These are phyloP conservation scores for Ceratorhiza oryzae-sativae DNA, from an alignment of 1,284 basidiomycete species.

Conservation along the genomic window DNA sequence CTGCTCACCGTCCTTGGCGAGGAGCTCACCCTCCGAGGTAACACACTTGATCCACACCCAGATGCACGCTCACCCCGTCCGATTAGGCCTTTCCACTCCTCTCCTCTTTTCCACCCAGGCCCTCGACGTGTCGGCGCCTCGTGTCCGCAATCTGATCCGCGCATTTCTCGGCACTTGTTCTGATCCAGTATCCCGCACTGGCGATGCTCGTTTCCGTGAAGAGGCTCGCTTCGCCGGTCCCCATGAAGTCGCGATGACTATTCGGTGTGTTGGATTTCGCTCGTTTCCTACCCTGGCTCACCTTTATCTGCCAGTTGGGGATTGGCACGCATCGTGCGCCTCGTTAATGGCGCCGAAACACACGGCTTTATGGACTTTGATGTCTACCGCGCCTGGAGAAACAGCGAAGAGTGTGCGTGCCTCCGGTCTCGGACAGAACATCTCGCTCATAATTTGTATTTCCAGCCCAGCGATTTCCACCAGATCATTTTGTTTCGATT, in stretches of 20 bases:
- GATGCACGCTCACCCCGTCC: background rate
- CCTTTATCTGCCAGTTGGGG: slow-evolving; percentile 75
- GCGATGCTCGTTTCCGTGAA: slow-evolving; percentile 70
- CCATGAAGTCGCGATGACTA: slow-evolving; percentile 79
- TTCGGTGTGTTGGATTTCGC: slow-evolving; percentile 15
- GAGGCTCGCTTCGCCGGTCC: slow-evolving; percentile 83
- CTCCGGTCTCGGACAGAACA: slow-evolving; percentile 36
- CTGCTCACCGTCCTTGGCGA: slow-evolving; percentile 74
- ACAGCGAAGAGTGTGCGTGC: slow-evolving; percentile 73
- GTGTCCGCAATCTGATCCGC: slow-evolving; percentile 75
- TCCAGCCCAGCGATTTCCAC: slow-evolving; percentile 41
- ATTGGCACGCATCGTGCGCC: slow-evolving; percentile 71
- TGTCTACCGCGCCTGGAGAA: slow-evolving; percentile 76
- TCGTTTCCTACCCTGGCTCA: background rate
- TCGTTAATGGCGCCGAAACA: slow-evolving; percentile 68
- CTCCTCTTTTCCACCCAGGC: slow-evolving; percentile 88
- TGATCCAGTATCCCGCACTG: slow-evolving; percentile 56
- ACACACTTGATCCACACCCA: slow-evolving; percentile 29
- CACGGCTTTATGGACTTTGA: slow-evolving; percentile 81
- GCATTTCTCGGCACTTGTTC: slow-evolving; percentile 64
- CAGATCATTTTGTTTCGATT: slow-evolving; percentile 52
- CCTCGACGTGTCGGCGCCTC: slow-evolving; percentile 76
- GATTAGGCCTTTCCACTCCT: slow-evolving; percentile 80
- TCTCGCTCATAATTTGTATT: slow-evolving; percentile 5
- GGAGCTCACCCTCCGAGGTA: slow-evolving; percentile 70